Evolutionary conservation across 352 stramenopile genomes (phyloP), one percentile per base, ranked within the genome.

Genomic region (Pythium aristosporum): DNA sequence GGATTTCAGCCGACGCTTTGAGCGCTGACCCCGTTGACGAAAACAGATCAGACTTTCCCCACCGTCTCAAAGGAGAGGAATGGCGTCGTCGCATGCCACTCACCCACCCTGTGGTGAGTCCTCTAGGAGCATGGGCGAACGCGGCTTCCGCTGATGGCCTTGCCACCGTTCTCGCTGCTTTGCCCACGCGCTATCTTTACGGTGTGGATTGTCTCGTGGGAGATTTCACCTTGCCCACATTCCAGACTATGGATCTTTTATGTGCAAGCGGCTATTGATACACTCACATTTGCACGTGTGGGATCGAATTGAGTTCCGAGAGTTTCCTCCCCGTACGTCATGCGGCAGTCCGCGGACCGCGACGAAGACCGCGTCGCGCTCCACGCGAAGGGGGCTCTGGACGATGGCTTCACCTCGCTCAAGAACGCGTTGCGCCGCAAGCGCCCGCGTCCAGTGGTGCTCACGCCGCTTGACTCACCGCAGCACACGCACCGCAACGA

Each of bases 281-380:
- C 7, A 55, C 43, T 42, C 11, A 9, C 34, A 39, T 13, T 4
- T 10, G 34, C 34, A 5, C 32, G 20, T 32, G 44, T 34, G 44
- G 44, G 44, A 8, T 18, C 28, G 46, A 12, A 28, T 5, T 20
- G 44, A 61, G 2, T 48, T 80, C 34, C 11, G 34, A 13, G 8
- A 13, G 8, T 39, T 13, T 39, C 34, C 3, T 39, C 34, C 34
- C 34, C 11, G 34, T 3, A 39, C 21, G 34, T 76, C 5, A 21
- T 54, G n/a, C 21, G 16, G 12, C 23, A 43, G 5, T 37, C 43
- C 5, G 21, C 30, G 6, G 58, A 72, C 13, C 70, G 68, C 34
- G 67, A 74, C 30, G 73, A 82, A 62, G 56, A 73, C 53, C 68
- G 55, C 34, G 53, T 67, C 21, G 48, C 8, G 44, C 44, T 30